These are phyloP conservation scores for Blepharisma undulans DNA, from an alignment of 169 alveolate species.

Conservation along the genomic window DNA sequence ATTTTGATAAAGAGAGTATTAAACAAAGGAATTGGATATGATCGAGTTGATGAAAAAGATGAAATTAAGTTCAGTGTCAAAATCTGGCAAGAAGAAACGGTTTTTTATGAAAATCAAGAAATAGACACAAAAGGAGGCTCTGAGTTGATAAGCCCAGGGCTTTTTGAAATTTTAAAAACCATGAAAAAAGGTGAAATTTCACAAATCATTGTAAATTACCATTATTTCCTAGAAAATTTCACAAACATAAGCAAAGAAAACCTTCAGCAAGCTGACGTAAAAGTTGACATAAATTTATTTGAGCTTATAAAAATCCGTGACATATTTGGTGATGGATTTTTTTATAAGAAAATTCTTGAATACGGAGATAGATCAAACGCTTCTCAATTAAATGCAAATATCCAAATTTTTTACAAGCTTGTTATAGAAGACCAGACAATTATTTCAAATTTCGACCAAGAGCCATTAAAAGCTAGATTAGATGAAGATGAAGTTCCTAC, in stretches of 20 bases:
- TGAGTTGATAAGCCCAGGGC: neutral
- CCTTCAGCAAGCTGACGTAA: neutral
- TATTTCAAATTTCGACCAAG: constrained; percentile 11
- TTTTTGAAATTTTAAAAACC: neutral
- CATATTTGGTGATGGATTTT: neutral
- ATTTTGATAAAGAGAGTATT: neutral
- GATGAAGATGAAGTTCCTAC: neutral
- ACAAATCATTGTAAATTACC: neutral
- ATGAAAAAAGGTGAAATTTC: constrained; percentile 19
- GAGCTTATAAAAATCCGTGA: neutral
- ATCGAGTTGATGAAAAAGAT: constrained; percentile 7
- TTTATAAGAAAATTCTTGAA: neutral
- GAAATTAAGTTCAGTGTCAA: neutral
- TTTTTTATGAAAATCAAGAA: neutral
- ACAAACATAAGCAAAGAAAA: neutral
- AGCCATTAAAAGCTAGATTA: neutral
- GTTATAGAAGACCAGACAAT: neutral
- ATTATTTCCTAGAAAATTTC: neutral
- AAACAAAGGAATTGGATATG: neutral
- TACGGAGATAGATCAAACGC: neutral
- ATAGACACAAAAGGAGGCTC: neutral
- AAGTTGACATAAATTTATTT: neutral
- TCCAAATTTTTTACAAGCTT: neutral
- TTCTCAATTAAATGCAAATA: constrained; percentile 24
- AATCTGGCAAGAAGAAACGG: neutral